Base-by-base conservation (phyloP, 768 basidiomycete genomes). In the Pholiota molesta region DNA sequence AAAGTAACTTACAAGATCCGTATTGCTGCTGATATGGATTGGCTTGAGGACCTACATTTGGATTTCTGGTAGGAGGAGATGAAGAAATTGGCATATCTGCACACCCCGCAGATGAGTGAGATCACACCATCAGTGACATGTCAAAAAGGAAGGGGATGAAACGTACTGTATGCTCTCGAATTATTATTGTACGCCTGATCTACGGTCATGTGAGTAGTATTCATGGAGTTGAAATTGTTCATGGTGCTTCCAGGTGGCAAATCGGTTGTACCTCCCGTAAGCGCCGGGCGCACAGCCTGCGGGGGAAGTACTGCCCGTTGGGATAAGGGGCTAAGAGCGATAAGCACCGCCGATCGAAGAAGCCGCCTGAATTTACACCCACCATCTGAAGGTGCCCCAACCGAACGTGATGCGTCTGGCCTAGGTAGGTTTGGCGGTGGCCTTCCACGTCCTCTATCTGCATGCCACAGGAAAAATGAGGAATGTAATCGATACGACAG, bases 201-300 rank as follows among this genome's bases (percentile, higher is more conserved):
- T 19, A 28, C 26, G 7, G 14, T 14, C 11, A 9, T 44, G 6
- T 56, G 37, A 8, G 39, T 5, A 3, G 28, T 26, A 17, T 56
- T 42, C 19, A 56, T 29, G 11, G 55, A 56, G 17, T 56, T 21
- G 21, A 2, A 1, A 26, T 44, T 56, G 10, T 40, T 13, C 3
- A 56, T 23, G 10, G 40, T 56, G 55, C 55, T 44, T 13, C 55
- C 55, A 16, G 55, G 55, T 5, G 55, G 39, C 10, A 42, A 26
- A 29, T 40, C 2, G 6, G 23, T 13, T 26, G 11, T 9, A 7
- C 40, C 39, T 42, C 55, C 55, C 19, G 44, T 13, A 3, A 49
- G 17, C 3, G 17, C 19, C 13, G 55, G 55, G 37, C 44, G 55
- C 21, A 44, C 37, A 26, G n/a, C 14, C 26, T 29, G 45, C 16